Evolutionary conservation across 2,329 filamentous ascomycete genomes (phyloP).

Genomic region (Teratosphaeriaceae sp.): DNA sequence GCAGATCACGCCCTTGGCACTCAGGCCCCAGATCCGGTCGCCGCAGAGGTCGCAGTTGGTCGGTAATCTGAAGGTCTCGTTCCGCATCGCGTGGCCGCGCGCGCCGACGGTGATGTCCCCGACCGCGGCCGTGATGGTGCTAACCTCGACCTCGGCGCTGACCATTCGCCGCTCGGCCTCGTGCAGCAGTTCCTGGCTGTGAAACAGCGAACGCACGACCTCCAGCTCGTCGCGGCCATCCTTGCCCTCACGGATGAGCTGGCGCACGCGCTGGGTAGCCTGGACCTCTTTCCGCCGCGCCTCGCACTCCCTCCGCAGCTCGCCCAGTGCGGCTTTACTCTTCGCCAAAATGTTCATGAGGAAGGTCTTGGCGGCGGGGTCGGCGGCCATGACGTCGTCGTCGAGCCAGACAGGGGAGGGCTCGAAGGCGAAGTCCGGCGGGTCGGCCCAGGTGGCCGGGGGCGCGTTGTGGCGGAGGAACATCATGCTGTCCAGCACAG

Average conservation of each 20-base stretch:
- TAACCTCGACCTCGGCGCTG: slow-evolving; percentile 86
- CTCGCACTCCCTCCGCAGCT: slow-evolving; percentile 75
- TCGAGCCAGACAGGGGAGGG: slow-evolving; percentile 97
- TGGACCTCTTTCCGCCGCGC: slow-evolving; percentile 84
- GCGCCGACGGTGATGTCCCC: slow-evolving; percentile 90
- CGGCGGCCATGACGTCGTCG: slow-evolving; percentile 75
- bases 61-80: slow-evolving; percentile 98
- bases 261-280: slow-evolving; percentile 62
- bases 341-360: slow-evolving; percentile 87
- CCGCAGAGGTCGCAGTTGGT: slow-evolving; percentile 97
- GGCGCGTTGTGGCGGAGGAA: slow-evolving; percentile 86
- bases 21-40: slow-evolving; percentile 94
- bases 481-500: slow-evolving; percentile 93
- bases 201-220: slow-evolving; percentile 75
- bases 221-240: slow-evolving; percentile 83
- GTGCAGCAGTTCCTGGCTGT: slow-evolving; percentile 77
- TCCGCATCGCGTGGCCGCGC: slow-evolving; percentile 95
- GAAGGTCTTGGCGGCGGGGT: slow-evolving; percentile 83
- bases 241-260: slow-evolving; percentile 72
- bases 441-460: slow-evolving; percentile 77
- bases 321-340: slow-evolving; percentile 75
- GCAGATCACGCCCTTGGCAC: slow-evolving; percentile 94
- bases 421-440: slow-evolving; percentile 78
- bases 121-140: slow-evolving; percentile 83
- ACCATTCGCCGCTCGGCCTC: slow-evolving; percentile 75